Evolutionary conservation across 73 alveolate species (phyloP), one percentile per base, ranked within the genome.

Genomic region (Paraurostyla sp.): DNA sequence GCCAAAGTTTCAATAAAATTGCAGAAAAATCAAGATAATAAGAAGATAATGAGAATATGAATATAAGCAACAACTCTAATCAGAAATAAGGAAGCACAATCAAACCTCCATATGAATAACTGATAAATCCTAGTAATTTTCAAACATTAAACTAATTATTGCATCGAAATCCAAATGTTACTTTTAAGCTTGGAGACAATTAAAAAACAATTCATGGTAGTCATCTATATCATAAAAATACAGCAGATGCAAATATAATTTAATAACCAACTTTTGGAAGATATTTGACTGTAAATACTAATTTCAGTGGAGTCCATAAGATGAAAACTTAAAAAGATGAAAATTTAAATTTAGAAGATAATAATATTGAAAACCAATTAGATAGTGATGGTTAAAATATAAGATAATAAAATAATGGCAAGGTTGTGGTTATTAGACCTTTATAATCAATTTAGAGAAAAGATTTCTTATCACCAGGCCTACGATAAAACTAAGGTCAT

Each of bases 341-440:
- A 16, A n/a, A 30, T 30, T 65, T 13, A 65, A 20, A 20, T 40
- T 38, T 22, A 6, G 51, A 56, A 6, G 42, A 38, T 15, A 58
- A 65, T 7, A 36, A 15, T 11, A 0, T 58, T 38, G 40, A 38
- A 11, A 65, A 58, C 29, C 59, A 35, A 18, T 1, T 35, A 16
- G 82, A 65, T 3, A 65, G 7, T 3, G 82, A 65, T 9, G 6
- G 7, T 54, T 9, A 54, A 54, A 54, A 18, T 18, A 54, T n/a
- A 30, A 43, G 27, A 27, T 6, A n/a, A 7, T 59, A 7, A 59
- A 3, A 43, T 59, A 30, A 49, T 6, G 32, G 23, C 41, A 65
- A 65, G 41, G 58, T 65, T 1, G 58, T 65, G 1, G 82, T 65
- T 30, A 2, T 65, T 13, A 65, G 82, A 65, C 56, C 82, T 15